A percentile compares a stretch with the other conserved stretches of the same genome.
These are phyloP conservation scores for Spathaspora gorwiae DNA, from an alignment of 805 yeast species.

Conservation along the genomic window DNA sequence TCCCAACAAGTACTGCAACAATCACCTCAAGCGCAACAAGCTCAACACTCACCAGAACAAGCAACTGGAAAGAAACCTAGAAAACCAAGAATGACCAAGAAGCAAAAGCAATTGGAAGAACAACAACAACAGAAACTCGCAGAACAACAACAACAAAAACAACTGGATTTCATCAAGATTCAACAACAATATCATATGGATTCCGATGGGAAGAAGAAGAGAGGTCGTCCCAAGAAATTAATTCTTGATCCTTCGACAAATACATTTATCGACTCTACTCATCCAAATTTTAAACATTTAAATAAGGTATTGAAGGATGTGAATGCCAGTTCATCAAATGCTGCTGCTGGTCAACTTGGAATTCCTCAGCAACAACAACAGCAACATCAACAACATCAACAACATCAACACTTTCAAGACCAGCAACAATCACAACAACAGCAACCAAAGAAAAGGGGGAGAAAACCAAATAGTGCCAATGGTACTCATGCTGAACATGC, in stretches of 20 bases:
- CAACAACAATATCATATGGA: slow-evolving; percentile 4
- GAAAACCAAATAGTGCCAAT: background rate
- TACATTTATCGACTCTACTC: slow-evolving; percentile 36
- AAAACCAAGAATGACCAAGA: slow-evolving; percentile 8
- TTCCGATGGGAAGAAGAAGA: slow-evolving; percentile 26
- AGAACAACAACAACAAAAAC: slow-evolving; percentile 7
- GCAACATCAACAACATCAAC: background rate
- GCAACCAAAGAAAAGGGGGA: background rate
- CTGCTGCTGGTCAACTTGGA: background rate
- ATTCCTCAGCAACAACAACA: background rate
- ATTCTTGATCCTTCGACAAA: slow-evolving; percentile 40
- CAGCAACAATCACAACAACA: background rate
- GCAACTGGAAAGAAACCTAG: slow-evolving; percentile 6
- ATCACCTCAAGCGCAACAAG: background rate
- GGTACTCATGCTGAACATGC: slow-evolving; percentile 1
- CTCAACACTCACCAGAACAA: background rate
- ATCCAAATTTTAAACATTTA: slow-evolving; percentile 38
- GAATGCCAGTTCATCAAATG: background rate
- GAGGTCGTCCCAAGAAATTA: slow-evolving; percentile 41
- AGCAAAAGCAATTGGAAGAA: slow-evolving; percentile 4
- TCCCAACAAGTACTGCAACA: slow-evolving; percentile 5
- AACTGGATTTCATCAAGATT: background rate
- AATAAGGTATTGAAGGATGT: slow-evolving; percentile 21
- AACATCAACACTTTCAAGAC: background rate
- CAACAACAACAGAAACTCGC: slow-evolving; percentile 13